Evolutionary conservation across 2,329 filamentous ascomycete species (phyloP).

Genomic region (Hypocrella siamensis): DNA sequence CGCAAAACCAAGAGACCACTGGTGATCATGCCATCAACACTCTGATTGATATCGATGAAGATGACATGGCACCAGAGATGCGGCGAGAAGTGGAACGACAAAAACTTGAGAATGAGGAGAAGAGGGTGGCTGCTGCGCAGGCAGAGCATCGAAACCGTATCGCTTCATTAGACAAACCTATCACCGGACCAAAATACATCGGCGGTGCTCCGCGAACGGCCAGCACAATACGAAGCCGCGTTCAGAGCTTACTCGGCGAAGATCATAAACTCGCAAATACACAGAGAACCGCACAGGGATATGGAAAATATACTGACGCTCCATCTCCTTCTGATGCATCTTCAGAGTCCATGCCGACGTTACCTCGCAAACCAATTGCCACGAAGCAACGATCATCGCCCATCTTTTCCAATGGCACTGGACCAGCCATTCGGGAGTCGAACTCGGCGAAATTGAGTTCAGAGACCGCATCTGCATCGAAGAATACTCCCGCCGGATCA

Average conservation of each 20-base stretch:
- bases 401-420: not conserved
- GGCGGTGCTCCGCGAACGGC: slow-evolving; percentile 50
- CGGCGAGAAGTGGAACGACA: slow-evolving; percentile 76
- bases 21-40: slow-evolving; percentile 44
- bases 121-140: slow-evolving; percentile 72
- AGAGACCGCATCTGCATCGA: slow-evolving; percentile 9
- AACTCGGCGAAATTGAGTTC: slow-evolving; percentile 8
- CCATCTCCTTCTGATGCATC: slow-evolving; percentile 15
- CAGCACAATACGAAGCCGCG: slow-evolving; percentile 73
- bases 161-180: slow-evolving; percentile 20
- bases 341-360: slow-evolving; percentile 24
- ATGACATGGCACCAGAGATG: slow-evolving; percentile 72
- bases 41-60: slow-evolving; percentile 40
- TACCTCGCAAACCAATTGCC: slow-evolving; percentile 32
- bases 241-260: slow-evolving; percentile 73
- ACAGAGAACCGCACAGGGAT: slow-evolving; percentile 67
- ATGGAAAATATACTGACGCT: slow-evolving; percentile 67
- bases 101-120: slow-evolving; percentile 73
- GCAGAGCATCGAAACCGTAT: slow-evolving; percentile 74
- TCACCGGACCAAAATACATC: slow-evolving; percentile 35
- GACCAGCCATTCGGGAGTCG: not conserved
- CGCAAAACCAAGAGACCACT: slow-evolving; percentile 61
- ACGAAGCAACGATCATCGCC: not conserved
- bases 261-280: slow-evolving; percentile 44
- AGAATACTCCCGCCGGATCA: slow-evolving; percentile 7